These are phyloP conservation scores for Cymodocea nodosa DNA, from an alignment of 116 monocot species.

Conservation along the genomic window DNA sequence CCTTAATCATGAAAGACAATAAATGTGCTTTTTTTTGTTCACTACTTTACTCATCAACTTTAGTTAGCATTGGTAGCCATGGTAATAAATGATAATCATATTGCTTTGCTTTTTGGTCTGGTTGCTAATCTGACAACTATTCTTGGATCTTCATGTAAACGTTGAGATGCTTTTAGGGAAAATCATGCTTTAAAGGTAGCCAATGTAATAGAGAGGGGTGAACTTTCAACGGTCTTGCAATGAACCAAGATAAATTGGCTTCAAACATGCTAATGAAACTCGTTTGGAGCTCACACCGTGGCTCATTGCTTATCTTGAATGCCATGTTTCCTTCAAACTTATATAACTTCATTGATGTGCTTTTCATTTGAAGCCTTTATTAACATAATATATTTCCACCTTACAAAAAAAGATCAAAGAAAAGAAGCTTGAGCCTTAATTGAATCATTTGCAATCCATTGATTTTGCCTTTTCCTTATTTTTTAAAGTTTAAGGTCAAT, in stretches of 20 bases:
- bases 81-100: background rate
- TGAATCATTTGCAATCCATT: background rate
- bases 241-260: constrained; percentile 10
- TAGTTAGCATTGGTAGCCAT: constrained; percentile 6
- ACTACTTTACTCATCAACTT: constrained; percentile 16
- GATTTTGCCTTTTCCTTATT: constrained; percentile 6
- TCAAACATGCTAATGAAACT: constrained; percentile 1
- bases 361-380: no score
- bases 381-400: no score
- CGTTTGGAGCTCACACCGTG: constrained; percentile 3
- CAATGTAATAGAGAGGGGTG: background rate
- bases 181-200: background rate
- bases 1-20: constrained; percentile 10
- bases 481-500: constrained; percentile 5
- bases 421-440: background rate
- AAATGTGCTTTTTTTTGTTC: constrained; percentile 9
- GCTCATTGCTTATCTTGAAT: constrained; percentile 2
- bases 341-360: no score
- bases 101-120: background rate
- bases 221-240: constrained; percentile 3
- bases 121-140: background rate
- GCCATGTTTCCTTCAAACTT: background rate
- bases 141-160: constrained; percentile 3
- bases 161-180: background rate
- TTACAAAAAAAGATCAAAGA: no score